Evolutionary conservation across 179 eudicot genomes (phyloP).

Genomic region (Sideroxylon spinosum): DNA sequence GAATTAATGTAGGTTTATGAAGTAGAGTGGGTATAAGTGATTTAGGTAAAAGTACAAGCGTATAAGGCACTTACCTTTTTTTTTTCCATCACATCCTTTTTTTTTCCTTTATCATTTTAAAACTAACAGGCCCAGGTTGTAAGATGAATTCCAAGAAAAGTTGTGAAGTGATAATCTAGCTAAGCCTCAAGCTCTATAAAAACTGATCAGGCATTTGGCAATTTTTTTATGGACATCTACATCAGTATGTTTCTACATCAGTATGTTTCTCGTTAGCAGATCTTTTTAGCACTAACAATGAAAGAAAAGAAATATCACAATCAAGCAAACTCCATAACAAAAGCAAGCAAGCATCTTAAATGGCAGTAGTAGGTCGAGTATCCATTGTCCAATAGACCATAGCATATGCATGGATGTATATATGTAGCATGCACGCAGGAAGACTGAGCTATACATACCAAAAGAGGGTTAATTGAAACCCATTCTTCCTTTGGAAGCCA

Average conservation of each 20-base stretch:
- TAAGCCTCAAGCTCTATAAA: background rate
- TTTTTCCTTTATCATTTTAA: background rate
- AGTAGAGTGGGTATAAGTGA: no score
- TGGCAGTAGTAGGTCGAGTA: background rate
- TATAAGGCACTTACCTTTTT: background rate
- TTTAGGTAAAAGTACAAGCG: no score
- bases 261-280: background rate
- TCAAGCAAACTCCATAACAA: background rate
- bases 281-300: background rate
- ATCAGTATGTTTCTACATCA: background rate
- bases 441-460: conserved; percentile 45
- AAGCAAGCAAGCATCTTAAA: background rate
- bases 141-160: background rate
- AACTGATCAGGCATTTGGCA: background rate
- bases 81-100: no score
- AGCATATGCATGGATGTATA: background rate
- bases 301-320: background rate
- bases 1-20: no score
- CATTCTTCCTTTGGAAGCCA: conserved; percentile 98
- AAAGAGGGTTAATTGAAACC: conserved; percentile 81
- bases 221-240: background rate
- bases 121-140: background rate
- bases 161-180: background rate
- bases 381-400: background rate
- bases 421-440: background rate